Evolutionary conservation across 192 early-diverging fungal species (phyloP).

Genomic region (Backusella psychrophila): DNA sequence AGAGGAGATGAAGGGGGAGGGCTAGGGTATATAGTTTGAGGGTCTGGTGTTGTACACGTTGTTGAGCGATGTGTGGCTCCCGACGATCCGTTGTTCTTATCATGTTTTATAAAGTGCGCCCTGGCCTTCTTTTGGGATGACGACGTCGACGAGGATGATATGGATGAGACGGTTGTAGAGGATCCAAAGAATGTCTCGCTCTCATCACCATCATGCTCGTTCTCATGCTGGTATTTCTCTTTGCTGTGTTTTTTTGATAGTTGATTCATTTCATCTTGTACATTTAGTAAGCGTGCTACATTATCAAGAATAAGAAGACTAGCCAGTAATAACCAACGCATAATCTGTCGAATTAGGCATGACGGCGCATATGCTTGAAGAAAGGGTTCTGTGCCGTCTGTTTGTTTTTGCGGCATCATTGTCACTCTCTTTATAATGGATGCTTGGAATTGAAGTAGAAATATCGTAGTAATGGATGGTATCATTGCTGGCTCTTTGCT

Average conservation of each 20-base stretch:
- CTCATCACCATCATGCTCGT: background rate
- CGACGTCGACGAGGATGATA: background rate
- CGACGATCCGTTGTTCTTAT: background rate
- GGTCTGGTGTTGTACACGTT: background rate
- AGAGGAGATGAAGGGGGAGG: background rate
- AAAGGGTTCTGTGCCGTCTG: background rate
- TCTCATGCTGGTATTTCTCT: background rate
- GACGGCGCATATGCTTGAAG: background rate
- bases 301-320: background rate
- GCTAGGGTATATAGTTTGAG: background rate
- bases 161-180: background rate
- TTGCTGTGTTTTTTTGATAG: background rate
- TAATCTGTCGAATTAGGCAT: background rate
- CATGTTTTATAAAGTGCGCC: background rate
- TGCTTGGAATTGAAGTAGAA: conserved; percentile 5
- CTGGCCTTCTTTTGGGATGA: background rate
- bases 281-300: conserved; percentile 6
- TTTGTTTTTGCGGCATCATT: background rate
- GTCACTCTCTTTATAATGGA: background rate
- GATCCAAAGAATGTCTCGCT: background rate
- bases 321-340: background rate
- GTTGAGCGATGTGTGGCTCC: background rate
- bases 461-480: conserved; percentile 9
- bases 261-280: background rate
- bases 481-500: background rate